These are phyloP conservation scores for Schoenoplectus tabernaemontani DNA, from an alignment of 202 grass and related monocot species.

Conservation along the genomic window DNA sequence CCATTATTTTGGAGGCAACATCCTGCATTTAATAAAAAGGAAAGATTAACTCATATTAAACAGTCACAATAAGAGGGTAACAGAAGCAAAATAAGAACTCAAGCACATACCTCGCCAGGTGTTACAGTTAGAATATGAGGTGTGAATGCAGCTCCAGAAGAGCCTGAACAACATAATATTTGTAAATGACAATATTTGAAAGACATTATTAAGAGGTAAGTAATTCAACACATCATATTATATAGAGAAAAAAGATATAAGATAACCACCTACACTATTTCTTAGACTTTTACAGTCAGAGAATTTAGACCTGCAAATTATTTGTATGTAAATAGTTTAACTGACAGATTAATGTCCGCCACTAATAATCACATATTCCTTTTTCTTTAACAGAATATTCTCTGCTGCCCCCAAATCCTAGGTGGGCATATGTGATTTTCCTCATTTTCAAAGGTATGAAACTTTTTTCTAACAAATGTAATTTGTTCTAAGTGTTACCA, in stretches of 20 bases:
- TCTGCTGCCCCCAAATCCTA: not conserved
- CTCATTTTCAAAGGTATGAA: not conserved
- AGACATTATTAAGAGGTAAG: not conserved
- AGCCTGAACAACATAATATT: slow-evolving; percentile 32
- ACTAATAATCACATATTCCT: not conserved
- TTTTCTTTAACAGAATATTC: not conserved
- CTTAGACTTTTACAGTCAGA: not conserved
- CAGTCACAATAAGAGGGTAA: not conserved
- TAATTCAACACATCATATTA: not conserved
- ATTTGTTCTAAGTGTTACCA: slow-evolving; percentile 35
- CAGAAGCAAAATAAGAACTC: not conserved
- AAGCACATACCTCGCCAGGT: slow-evolving; percentile 73
- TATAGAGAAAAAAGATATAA: not conserved
- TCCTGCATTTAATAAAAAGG: slow-evolving; percentile 44
- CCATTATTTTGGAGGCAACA: slow-evolving; percentile 98
- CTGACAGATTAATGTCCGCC: not conserved
- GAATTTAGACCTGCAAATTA: not conserved
- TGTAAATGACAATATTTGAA: not conserved
- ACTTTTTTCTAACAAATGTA: not conserved
- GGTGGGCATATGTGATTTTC: not conserved
- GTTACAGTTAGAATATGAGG: slow-evolving; percentile 85
- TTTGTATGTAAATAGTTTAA: not conserved
- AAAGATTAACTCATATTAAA: not conserved
- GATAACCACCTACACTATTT: not conserved
- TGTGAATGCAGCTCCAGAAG: slow-evolving; percentile 80